Percentiles rank a stretch among this genome's conserved stretches.
phyloP scores from a whole-genome alignment of 2,329 filamentous ascomycete genomes.

The Nothomitra cinnamomea region DNA sequence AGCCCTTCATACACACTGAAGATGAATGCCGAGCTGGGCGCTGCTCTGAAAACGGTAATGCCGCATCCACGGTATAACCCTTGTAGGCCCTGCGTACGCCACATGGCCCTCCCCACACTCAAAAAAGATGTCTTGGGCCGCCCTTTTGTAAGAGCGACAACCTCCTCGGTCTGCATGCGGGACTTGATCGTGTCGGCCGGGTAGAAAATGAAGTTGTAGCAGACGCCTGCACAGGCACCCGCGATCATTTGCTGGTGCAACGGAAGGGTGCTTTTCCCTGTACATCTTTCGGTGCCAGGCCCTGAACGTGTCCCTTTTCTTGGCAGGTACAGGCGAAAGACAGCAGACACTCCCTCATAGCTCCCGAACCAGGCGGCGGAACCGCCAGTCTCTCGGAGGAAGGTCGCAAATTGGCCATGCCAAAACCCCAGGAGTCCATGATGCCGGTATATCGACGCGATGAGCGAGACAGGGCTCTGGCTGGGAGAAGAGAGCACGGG shows the following conservation, averaged over 20 bases:
- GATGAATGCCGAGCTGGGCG: slow-evolving; percentile 94
- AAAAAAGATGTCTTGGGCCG: slow-evolving; percentile 39
- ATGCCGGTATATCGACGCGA: slow-evolving; percentile 63
- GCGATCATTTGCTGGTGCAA: slow-evolving; percentile 77
- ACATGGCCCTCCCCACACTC: slow-evolving; percentile 55
- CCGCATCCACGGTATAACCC: slow-evolving; percentile 90
- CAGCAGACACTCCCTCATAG: slow-evolving; percentile 61
- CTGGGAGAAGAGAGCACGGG: slow-evolving; percentile 22
- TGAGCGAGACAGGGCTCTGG: slow-evolving; percentile 28
- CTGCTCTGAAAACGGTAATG: slow-evolving; percentile 74
- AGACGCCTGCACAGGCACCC: slow-evolving; percentile 75
- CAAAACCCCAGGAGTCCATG: slow-evolving; percentile 80
- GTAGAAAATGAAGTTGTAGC: slow-evolving; percentile 95
- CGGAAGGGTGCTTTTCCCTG: slow-evolving; percentile 37
- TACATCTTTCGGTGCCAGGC: slow-evolving; percentile 13
- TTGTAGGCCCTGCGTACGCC: slow-evolving; percentile 62
- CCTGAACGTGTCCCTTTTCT: slow-evolving; percentile 26
- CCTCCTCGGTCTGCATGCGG: slow-evolving; percentile 79
- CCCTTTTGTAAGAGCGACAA: slow-evolving; percentile 33
- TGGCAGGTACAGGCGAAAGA: slow-evolving; percentile 40
- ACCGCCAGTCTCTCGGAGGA: slow-evolving; percentile 86
- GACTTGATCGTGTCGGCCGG: slow-evolving; percentile 96
- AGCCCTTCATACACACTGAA: slow-evolving; percentile 89
- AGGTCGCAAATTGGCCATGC: slow-evolving; percentile 83
- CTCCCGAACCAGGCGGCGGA: slow-evolving; percentile 89